These are phyloP conservation scores for Tephrocybe rancida DNA, from an alignment of 768 basidiomycete genomes.

Conservation along the genomic window DNA sequence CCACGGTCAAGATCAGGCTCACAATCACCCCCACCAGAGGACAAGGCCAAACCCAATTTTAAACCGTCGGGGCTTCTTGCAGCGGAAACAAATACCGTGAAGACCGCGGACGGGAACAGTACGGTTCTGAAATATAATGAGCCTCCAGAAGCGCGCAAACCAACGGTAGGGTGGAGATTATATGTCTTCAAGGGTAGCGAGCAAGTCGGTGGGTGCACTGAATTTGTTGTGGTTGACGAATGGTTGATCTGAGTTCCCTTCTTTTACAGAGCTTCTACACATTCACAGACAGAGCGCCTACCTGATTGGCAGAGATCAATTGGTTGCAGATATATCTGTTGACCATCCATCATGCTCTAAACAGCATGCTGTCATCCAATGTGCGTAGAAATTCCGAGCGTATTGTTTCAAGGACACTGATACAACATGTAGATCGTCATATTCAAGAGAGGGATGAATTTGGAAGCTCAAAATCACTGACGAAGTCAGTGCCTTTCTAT, in stretches of 20 bases:
- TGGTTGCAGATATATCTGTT: constrained; percentile 84
- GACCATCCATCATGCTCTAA: constrained; percentile 99
- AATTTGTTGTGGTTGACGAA: not conserved
- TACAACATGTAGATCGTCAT: constrained; percentile 62
- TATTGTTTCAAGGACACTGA: no score
- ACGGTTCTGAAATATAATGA: constrained; percentile 97
- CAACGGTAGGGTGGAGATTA: constrained; percentile 85
- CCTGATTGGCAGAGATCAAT: constrained; percentile 85
- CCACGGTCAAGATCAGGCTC: constrained; percentile 39
- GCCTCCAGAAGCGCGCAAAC: constrained; percentile 96
- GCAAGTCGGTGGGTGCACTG: constrained; percentile 72
- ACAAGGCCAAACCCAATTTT: constrained; percentile 89
- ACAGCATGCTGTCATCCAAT: constrained; percentile 97
- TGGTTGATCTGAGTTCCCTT: not conserved
- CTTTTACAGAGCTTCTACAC: constrained; percentile 75
- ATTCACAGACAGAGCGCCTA: constrained; percentile 95
- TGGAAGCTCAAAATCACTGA: constrained; percentile 71
- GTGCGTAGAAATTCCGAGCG: constrained; percentile 40
- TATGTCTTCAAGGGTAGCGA: constrained; percentile 98
- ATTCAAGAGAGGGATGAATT: constrained; percentile 88
- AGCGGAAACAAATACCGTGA: constrained; percentile 93
- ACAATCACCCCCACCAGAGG: constrained; percentile 46
- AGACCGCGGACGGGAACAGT: constrained; percentile 70
- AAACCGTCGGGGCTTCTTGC: constrained; percentile 87
- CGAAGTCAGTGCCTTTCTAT: constrained; percentile 66